Base-by-base conservation (phyloP, 441 rosid genomes). In the Populus hybrid region DNA sequence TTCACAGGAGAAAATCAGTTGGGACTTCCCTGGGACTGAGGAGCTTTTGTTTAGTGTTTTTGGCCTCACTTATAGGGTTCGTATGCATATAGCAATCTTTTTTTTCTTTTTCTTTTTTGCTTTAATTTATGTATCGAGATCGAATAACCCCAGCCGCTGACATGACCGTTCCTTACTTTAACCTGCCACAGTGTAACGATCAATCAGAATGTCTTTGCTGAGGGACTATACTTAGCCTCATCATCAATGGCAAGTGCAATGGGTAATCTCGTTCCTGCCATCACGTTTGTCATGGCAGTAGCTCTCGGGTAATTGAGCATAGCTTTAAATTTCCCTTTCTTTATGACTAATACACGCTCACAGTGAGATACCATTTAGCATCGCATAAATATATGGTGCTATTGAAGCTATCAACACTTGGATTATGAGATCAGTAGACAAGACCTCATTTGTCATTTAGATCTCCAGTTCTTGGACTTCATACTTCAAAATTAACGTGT, bases 201-300 rank as follows among this genome's bases (percentile, higher is more conserved):
- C 36, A 87, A 87, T 81, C 95, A 89, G 84, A 88, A 84, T 76
- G 20, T 79, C 7, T 91, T 64, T 35, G 83, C 79, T 50, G 88
- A 86, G 77, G 95, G 95, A 2, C 34, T 89, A 20, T 88, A 86
- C 69, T 79, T 89, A 28, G 83, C 90, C 7, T 84, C 91, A 8
- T 84, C 95, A 26, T 83, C 95, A 0, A 61, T 84, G 35, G 90
- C 87, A 16, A 88, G 88, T 54, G 91, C 95, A 46, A 83, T 83
- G 81, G 72, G 57, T 18, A 89, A 91, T 85, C 82, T 89, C 5
- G 61, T 86, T 38, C 91, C 90, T 3, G 90, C 89, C 9, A 70
- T 88, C 78, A 91, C 95, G 24, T 91, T 91, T 82, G 16, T 67
- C 18, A 24, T 88, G 64, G 88, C 90, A 1, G 24, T 80, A 6